phyloP scores from a whole-genome alignment of 2,329 filamentous ascomycete genomes.

The Podosphaera xanthii region DNA sequence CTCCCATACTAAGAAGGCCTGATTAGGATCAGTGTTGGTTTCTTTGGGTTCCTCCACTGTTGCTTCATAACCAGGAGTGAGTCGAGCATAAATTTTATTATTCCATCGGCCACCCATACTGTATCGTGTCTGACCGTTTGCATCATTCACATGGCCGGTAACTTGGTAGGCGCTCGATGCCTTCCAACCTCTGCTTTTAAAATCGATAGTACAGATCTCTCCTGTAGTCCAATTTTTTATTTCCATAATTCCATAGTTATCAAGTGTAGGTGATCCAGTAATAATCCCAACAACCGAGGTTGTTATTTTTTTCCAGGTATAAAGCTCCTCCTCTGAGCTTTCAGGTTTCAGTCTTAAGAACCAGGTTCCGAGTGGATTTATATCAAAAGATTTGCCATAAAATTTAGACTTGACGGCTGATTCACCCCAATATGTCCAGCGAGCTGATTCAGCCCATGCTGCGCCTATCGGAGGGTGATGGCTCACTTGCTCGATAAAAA shows the following conservation, averaged over 20 bases:
- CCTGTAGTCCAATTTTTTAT: slow-evolving; percentile 95
- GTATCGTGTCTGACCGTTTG: slow-evolving; percentile 59
- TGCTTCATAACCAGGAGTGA: slow-evolving; percentile 76
- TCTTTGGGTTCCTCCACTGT: slow-evolving; percentile 33
- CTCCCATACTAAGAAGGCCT: slow-evolving; percentile 85
- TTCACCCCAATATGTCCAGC: slow-evolving; percentile 96
- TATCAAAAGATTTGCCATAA: slow-evolving; percentile 91
- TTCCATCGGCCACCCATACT: slow-evolving; percentile 92
- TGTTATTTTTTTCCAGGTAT: slow-evolving; percentile 98
- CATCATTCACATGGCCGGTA: slow-evolving; percentile 62
- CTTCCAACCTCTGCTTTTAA: slow-evolving; percentile 92
- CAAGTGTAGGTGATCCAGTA: slow-evolving; percentile 84
- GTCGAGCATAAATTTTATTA: slow-evolving; percentile 81
- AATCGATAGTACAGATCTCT: slow-evolving; percentile 71
- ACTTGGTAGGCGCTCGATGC: slow-evolving; percentile 79
- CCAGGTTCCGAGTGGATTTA: slow-evolving; percentile 92
- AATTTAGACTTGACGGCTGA: slow-evolving; percentile 92
- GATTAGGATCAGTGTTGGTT: slow-evolving; percentile 39
- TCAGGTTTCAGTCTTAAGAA: slow-evolving; percentile 67
- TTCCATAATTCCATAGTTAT: slow-evolving; percentile 94
- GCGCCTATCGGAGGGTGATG: slow-evolving; percentile 92
- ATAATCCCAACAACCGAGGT: slow-evolving; percentile 97
- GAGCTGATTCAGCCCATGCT: slow-evolving; percentile 73
- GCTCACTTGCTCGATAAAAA: slow-evolving; percentile 95
- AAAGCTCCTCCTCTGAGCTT: slow-evolving; percentile 63